These are phyloP conservation scores for Pseudogymnoascus destructans DNA, from an alignment of 2,329 filamentous ascomycete species.

Conservation along the genomic window DNA sequence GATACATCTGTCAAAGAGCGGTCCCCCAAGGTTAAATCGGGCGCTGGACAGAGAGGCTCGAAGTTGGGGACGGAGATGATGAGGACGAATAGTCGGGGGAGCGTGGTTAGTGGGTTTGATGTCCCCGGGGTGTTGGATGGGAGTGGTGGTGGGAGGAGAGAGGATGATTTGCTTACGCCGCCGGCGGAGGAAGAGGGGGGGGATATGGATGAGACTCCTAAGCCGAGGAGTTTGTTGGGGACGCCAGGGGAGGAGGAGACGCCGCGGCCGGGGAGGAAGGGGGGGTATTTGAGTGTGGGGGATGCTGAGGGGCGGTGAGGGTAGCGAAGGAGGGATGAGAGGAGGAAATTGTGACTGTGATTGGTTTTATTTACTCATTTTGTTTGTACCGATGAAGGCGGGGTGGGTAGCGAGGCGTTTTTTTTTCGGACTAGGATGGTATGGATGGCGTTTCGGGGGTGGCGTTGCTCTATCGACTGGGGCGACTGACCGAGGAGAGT, in stretches of 20 bases:
- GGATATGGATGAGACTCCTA: slow-evolving; percentile 23
- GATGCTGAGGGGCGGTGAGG: neutral
- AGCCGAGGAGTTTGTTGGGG: slow-evolving; percentile 9
- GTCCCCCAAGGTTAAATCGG: slow-evolving; percentile 38
- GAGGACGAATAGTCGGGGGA: slow-evolving; percentile 89
- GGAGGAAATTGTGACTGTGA: no score
- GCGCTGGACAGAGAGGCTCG: slow-evolving; percentile 56
- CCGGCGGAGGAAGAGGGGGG: neutral
- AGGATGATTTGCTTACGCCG: slow-evolving; percentile 11
- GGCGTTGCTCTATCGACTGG: neutral
- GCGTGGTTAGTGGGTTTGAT: slow-evolving; percentile 35
- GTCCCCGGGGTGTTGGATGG: slow-evolving; percentile 17
- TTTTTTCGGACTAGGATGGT: neutral
- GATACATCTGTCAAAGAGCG: slow-evolving; percentile 30
- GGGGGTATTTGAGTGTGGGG: neutral
- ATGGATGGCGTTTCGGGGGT: neutral
- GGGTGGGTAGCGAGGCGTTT: neutral
- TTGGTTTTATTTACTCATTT: no score
- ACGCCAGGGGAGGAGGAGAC: neutral
- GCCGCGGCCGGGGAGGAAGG: neutral
- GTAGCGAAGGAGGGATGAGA: neutral
- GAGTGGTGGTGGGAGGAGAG: slow-evolving; percentile 18
- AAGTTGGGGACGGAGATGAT: slow-evolving; percentile 97
- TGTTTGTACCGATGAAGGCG: no score
- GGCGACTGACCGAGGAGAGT: neutral